Base-by-base conservation (phyloP, 805 yeast species). In the Candida parachauliodes region DNA sequence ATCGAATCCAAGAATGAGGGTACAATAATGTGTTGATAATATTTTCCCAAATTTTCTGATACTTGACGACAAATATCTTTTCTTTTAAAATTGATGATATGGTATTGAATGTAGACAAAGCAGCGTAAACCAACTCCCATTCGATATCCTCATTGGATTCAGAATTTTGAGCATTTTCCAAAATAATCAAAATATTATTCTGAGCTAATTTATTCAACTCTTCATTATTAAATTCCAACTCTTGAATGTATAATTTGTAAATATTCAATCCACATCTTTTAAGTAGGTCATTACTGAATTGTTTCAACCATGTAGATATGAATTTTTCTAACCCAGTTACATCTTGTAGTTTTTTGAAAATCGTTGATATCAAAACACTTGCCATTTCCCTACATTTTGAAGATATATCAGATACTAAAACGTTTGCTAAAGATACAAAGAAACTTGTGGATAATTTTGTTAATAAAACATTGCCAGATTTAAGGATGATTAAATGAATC, bases 1-100 rank as follows among this genome's bases (percentile, higher is more conserved):
- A 67, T 49, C 97, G 76, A 5, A 89, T 83, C 98, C 98, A 89
- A 1, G 93, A 72, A 59, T 89, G 97, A 2, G 97, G 97, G 55
- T 77, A 89, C 36, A 89, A 64, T 37, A 88, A 67, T 20, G 79
- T 60, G 3, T 70, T 72, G 17, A 76, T 65, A 2, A 83, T 59
- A 12, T 59, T 54, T 2, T 55, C 47, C 88, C 91, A 84, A 7
- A 74, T 49, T 0, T 18, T 14, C 32, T 60, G 67, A 48, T 64
- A 68, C 2, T 47, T 50, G 1, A 35, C 26, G 3, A 43, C 37
- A 32, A 65, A 65, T 7, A 58, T 51, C 0, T 44, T 39, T 8
- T 57, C 60, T 27, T 65, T 68, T 24, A 60, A 49, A 17, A 64
- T 58, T 33, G 68, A 66, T 21, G 67, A 61, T 23, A 74, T 55